phyloP scores from a whole-genome alignment of 371 early-diverging fungal genomes.

The Mucor racemosus region DNA sequence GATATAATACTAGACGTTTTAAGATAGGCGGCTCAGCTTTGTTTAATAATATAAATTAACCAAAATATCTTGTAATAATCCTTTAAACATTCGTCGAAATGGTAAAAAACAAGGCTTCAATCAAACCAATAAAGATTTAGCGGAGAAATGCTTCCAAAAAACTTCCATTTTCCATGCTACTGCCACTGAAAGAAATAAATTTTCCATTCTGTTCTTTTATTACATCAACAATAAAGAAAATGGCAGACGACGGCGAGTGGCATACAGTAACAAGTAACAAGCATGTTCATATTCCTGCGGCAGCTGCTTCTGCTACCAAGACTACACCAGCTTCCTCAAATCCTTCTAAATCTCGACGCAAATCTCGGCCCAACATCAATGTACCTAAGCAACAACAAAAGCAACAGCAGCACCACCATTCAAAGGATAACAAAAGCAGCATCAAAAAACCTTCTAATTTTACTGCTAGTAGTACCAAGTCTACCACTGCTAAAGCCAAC shows the following conservation, averaged over 20 bases:
- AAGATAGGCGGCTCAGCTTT: too few species aligned
- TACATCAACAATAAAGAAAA: not conserved
- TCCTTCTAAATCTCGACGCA: constrained; percentile 2
- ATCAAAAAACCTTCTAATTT: not conserved
- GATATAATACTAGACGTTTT: too few species aligned
- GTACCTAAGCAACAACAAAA: not conserved
- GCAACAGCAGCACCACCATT: not conserved
- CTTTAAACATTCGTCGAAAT: not conserved
- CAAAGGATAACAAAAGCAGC: not conserved
- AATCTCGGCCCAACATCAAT: constrained; percentile 13
- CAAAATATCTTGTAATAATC: not conserved
- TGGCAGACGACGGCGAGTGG: constrained; percentile 41
- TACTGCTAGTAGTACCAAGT: not conserved
- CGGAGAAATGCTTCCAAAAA: not conserved
- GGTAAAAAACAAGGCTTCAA: not conserved
- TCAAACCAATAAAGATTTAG: not conserved
- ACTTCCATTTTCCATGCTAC: not conserved
- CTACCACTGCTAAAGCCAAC: too few species aligned
- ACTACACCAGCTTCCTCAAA: not conserved
- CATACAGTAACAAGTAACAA: constrained; percentile 33
- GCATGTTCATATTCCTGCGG: not conserved
- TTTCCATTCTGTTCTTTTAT: constrained; percentile 7
- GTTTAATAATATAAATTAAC: too few species aligned
- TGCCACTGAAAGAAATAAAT: not conserved
- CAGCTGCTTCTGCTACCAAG: not conserved